These are phyloP conservation scores for Nicotiana sylvestris DNA, from an alignment of 257 asterid genomes.

Conservation along the genomic window DNA sequence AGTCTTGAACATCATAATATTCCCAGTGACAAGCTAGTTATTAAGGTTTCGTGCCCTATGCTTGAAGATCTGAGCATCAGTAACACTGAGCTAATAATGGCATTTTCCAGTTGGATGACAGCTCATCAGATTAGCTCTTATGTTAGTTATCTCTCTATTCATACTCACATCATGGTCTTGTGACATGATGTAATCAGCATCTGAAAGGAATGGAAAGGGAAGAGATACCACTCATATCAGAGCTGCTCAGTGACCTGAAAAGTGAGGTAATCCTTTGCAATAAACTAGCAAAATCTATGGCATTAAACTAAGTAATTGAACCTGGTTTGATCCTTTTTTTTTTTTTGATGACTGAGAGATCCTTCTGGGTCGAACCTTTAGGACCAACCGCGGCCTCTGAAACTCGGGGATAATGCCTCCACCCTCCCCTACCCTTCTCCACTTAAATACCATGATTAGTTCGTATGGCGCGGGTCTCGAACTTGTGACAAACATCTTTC, in stretches of 20 bases:
- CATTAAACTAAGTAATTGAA: not conserved
- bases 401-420: too few species aligned
- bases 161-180: not conserved
- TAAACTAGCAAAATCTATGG: slow-evolving; percentile 1
- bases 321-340: not conserved
- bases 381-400: too few species aligned
- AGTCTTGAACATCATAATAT: slow-evolving; percentile 4
- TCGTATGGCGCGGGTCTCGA: too few species aligned
- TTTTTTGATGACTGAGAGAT: too few species aligned
- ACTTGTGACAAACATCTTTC: too few species aligned
- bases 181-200: slow-evolving; percentile 37
- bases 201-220: slow-evolving; percentile 54
- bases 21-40: not conserved
- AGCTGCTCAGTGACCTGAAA: slow-evolving; percentile 51
- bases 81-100: not conserved
- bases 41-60: not conserved
- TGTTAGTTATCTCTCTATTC: not conserved
- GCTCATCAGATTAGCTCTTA: not conserved
- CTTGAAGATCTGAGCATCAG: not conserved
- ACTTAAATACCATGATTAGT: too few species aligned
- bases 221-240: slow-evolving; percentile 63
- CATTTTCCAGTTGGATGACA: not conserved
- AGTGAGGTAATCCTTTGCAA: slow-evolving; percentile 46
- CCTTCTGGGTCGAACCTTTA: too few species aligned
- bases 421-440: too few species aligned